Conservation (phyloP, 169 alveolate genomes). For the Eimeria acervulina region DNA sequence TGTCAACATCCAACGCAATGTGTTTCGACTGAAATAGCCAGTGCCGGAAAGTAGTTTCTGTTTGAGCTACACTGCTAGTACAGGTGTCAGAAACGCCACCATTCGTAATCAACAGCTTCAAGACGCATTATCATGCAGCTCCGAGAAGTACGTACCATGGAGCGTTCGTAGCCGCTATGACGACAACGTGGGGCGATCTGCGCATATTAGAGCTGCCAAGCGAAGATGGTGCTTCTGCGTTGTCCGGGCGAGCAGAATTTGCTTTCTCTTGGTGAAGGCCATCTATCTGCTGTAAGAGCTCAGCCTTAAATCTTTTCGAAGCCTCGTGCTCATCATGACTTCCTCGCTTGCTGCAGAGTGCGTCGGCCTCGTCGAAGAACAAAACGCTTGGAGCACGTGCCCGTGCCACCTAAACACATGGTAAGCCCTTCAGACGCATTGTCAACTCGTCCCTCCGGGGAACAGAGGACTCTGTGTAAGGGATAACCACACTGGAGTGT, state of each 20-base stretch:
- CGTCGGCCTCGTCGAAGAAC: conserved; percentile 96
- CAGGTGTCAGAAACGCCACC: background rate
- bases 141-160: conserved; percentile 68
- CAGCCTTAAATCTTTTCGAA: conserved; percentile 93
- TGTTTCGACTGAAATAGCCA: background rate
- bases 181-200: conserved; percentile 76
- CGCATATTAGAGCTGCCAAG: background rate
- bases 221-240: background rate
- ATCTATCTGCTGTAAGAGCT: conserved; percentile 95
- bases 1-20: background rate
- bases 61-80: background rate
- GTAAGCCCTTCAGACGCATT: background rate
- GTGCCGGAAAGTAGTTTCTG: background rate
- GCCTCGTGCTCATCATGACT: conserved; percentile 94
- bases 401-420: conserved; percentile 93
- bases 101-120: background rate
- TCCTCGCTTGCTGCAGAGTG: conserved; percentile 93
- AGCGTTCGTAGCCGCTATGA: conserved; percentile 86
- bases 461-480: background rate
- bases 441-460: background rate
- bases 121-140: background rate
- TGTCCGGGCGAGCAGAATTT: background rate
- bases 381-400: conserved; percentile 95
- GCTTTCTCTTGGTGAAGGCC: conserved; percentile 86
- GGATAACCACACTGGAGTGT: background rate